These are phyloP conservation scores for Neurospora sp. DNA, from an alignment of 495 filamentous ascomycete species.

Conservation along the genomic window DNA sequence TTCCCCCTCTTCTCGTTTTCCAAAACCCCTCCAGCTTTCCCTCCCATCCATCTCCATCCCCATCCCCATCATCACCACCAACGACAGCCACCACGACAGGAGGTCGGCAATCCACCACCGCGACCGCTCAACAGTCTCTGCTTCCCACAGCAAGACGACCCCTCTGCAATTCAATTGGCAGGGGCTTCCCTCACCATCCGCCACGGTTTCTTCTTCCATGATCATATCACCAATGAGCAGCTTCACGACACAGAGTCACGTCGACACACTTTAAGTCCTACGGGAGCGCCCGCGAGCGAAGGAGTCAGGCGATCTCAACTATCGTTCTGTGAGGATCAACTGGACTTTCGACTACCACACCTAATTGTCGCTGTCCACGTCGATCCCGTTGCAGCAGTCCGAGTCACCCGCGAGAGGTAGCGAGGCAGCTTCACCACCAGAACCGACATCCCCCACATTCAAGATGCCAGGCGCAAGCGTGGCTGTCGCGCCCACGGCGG, in stretches of 20 bases:
- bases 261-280: constrained; percentile 54
- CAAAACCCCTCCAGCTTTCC: constrained; percentile 23
- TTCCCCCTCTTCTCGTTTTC: constrained; percentile 19
- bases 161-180: constrained; percentile 12
- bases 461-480: constrained; percentile 59
- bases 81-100: neutral
- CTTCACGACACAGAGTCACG: constrained; percentile 35
- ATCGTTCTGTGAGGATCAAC: constrained; percentile 37
- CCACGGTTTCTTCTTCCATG: constrained; percentile 33
- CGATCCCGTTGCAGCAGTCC: constrained; percentile 19
- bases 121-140: constrained; percentile 11
- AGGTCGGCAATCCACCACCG: neutral
- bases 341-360: constrained; percentile 19
- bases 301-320: constrained; percentile 40
- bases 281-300: constrained; percentile 43
- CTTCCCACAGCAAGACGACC: constrained; percentile 17
- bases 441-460: constrained; percentile 29
- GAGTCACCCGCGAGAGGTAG: constrained; percentile 1
- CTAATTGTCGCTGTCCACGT: constrained; percentile 25
- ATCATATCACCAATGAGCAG: constrained; percentile 50
- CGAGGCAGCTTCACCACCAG: constrained; percentile 2
- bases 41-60: constrained; percentile 3
- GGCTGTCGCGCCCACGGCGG: constrained; percentile 36
- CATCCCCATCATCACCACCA: constrained; percentile 7
- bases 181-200: constrained; percentile 14